A percentile compares a stretch with the other conserved stretches of the same genome.
phyloP scores from a whole-genome alignment of 768 basidiomycete genomes.

The Termitomyces sp. region DNA sequence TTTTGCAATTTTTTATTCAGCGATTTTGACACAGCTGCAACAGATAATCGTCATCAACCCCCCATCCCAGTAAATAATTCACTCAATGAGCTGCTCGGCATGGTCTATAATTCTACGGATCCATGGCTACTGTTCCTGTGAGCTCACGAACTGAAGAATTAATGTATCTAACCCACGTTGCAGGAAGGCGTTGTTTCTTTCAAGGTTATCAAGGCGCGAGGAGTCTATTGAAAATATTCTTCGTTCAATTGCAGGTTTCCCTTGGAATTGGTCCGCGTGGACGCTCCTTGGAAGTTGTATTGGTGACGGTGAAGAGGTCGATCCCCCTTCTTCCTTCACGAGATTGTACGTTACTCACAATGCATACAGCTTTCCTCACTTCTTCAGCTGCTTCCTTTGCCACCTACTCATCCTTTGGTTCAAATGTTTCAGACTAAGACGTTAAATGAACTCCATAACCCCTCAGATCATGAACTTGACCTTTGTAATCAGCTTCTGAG shows the following conservation, averaged over 20 bases:
- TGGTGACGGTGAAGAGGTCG: constrained; percentile 82
- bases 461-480: constrained; percentile 79
- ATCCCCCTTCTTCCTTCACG: constrained; percentile 3
- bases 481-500: constrained; percentile 77
- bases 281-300: constrained; percentile 74
- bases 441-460: constrained; percentile 84
- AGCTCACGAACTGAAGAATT: constrained; percentile 19
- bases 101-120: constrained; percentile 58
- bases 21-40: constrained; percentile 4
- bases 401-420: constrained; percentile 45
- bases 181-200: constrained; percentile 84
- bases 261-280: constrained; percentile 98
- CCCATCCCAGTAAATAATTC: constrained; percentile 60
- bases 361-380: constrained; percentile 42
- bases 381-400: constrained; percentile 44
- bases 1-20: background rate
- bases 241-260: constrained; percentile 70
- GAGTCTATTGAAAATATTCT: constrained; percentile 84
- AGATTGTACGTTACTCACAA: constrained; percentile 9
- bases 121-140: constrained; percentile 87
- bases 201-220: constrained; percentile 72
- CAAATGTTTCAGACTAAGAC: constrained; percentile 83
- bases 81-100: constrained; percentile 54
- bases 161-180: constrained; percentile 3
- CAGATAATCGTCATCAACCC: constrained; percentile 70